Base-by-base conservation (phyloP, 345 rosid species). In the Nasturtium officinale region DNA sequence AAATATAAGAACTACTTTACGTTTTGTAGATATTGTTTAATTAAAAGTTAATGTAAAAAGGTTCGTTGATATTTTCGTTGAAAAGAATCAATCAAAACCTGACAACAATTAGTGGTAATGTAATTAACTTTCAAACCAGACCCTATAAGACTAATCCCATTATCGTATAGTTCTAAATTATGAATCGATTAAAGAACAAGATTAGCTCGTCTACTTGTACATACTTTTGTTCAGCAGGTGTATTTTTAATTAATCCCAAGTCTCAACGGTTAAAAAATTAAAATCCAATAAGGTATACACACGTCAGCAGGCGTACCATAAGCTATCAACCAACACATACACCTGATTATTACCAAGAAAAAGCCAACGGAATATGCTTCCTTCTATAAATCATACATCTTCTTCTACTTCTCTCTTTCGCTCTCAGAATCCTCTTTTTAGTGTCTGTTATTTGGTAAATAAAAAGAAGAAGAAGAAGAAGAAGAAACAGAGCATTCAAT, bases 281-380 rank as follows among this genome's bases (percentile, higher is more conserved):
- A 0, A n/a, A 46, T 0, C 80, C 67, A 71, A 38, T 70, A 0
- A 57, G 0, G 1, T 20, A n/a, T 48, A 2, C 0, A 17, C 80
- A 77, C 72, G 67, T 70, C 8, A 47, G 53, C 47, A 18, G 17
- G 40, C 8, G 68, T 30, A 77, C 63, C 54, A 4, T 76, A 76
- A 76, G 75, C 60, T 6, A 71, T 40, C 72, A 63, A 50, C 20
- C 47, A 30, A 47, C 18, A 9, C 50, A 48, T 3, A 71, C 80
- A 65, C 56, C 40, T 38, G 80, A 77, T 65, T 57, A 0, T 13
- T 30, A 47, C 76, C 76, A 4, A 58, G n/a, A 47, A 16, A 46
- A 55, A 58, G 51, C 13, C 20, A 21, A 60, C 60, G 9, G 61
- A 66, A 61, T 45, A 43, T 61, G 60, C 67, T 56, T 30, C 54